Evolutionary conservation across 495 filamentous ascomycete species (phyloP), one percentile per base, ranked within the genome.

Genomic region (Neurospora sp.): DNA sequence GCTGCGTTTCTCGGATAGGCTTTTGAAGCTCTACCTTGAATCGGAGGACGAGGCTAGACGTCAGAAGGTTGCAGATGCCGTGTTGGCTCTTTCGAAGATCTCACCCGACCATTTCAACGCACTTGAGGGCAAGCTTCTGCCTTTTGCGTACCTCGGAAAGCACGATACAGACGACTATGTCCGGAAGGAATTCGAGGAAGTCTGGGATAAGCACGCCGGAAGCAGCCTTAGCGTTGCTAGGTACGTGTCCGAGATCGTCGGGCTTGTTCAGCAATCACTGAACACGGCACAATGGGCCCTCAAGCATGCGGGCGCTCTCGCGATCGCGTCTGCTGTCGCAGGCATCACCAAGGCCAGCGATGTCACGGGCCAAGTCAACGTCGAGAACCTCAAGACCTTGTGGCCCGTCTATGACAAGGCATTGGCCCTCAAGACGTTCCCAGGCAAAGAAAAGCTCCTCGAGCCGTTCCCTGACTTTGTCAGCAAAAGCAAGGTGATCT

Each of bases 361-460:
- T 18, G 79, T 82, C 61, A 78, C 76, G 8, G 83, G 82, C 0
- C 87, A 90, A 71, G 85, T 93, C 20, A 82, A 80, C 71, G 78
- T 78, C 14, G 76, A 82, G 3, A 89, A 91, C 61, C 84, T 92
- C 39, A 84, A 87, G 76, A 82, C 85, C 12, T 77, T 97, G 22
- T 99, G 94, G 93, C 93, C 93, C 0, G 88, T 90, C 0, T 83
- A 97, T 31, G 92, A 97, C 59, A 91, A 90, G 77, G 90, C 94
- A 3, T 78, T 97, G 70, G 85, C 87, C 18, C 91, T 96, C 27
- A 98, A 96, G 82, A 97, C 94, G 5, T 99, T 97, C 88, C 89
- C 92, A 11, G 94, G 93, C 10, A 99, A 99, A 81, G 96, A 98
- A 80, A 90, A 88, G 72, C 89, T 98, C 68, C 83, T 98, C n/a